A percentile compares a stretch with the other conserved stretches of the same genome.
phyloP scores from a whole-genome alignment of 2,329 filamentous ascomycete species.

The Calycina marina region DNA sequence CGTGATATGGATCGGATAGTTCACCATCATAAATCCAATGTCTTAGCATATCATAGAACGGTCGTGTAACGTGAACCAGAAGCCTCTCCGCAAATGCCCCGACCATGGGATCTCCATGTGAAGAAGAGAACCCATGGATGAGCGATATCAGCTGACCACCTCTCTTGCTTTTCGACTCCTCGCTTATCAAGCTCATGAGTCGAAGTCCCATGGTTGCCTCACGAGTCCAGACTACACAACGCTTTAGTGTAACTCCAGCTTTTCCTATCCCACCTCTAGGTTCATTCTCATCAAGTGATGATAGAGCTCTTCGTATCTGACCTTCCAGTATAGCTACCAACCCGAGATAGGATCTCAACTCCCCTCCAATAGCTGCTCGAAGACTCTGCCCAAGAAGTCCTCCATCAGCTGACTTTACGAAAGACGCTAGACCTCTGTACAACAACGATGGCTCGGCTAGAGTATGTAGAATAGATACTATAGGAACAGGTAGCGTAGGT shows the following conservation, averaged over 20 bases:
- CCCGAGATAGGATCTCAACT: constrained; percentile 78
- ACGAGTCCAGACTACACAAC: constrained; percentile 93
- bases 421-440: constrained; percentile 66
- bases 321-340: constrained; percentile 85
- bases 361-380: constrained; percentile 68
- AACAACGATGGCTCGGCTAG: constrained; percentile 89
- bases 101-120: constrained; percentile 90
- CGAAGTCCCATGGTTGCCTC: constrained; percentile 93
- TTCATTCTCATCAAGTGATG: constrained; percentile 53
- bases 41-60: constrained; percentile 91
- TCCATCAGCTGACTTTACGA: constrained; percentile 66
- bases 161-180: constrained; percentile 71
- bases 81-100: constrained; percentile 84
- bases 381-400: constrained; percentile 88
- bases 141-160: constrained; percentile 87
- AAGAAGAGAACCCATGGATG: constrained; percentile 85
- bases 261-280: constrained; percentile 63
- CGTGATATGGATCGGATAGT: constrained; percentile 84
- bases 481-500: constrained; percentile 61
- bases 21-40: constrained; percentile 99
- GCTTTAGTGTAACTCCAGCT: constrained; percentile 81
- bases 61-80: constrained; percentile 71
- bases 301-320: constrained; percentile 73
- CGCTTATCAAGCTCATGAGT: constrained; percentile 85
- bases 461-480: constrained; percentile 76